phyloP scores from a whole-genome alignment of 208 protist species.

The Histomonas meleagridis region DNA sequence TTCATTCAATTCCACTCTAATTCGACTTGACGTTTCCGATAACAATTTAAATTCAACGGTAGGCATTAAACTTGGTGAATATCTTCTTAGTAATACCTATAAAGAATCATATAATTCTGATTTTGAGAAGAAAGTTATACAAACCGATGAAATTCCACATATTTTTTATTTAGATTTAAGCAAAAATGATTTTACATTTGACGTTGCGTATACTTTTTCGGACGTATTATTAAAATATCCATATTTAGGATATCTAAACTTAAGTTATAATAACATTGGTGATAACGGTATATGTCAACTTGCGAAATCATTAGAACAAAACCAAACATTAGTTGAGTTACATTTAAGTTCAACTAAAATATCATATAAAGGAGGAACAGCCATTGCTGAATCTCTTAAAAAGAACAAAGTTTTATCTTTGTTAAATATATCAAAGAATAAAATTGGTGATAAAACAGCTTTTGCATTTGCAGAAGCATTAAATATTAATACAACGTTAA shows the following conservation, averaged over 20 bases:
- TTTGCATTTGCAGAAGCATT: background rate
- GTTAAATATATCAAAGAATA: background rate
- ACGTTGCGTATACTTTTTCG: background rate
- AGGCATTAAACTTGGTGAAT: background rate
- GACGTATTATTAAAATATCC: background rate
- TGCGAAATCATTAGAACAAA: background rate
- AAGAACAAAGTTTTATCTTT: background rate
- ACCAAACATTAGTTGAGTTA: slow-evolving; percentile 13
- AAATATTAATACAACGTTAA: background rate
- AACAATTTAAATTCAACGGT: background rate
- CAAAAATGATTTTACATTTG: background rate
- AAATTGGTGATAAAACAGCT: slow-evolving; percentile 1
- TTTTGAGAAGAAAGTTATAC: background rate
- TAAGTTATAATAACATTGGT: background rate
- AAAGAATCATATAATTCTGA: background rate
- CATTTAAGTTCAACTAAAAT: background rate
- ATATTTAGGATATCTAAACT: background rate
- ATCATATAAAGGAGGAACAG: background rate
- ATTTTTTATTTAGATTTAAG: slow-evolving; percentile 17
- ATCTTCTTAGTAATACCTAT: background rate
- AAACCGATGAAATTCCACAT: background rate
- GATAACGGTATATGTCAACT: slow-evolving; percentile 1
- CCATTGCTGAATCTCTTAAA: background rate
- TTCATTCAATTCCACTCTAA: background rate
- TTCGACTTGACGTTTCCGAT: background rate